These are phyloP conservation scores for Candolleomyces eurysporus DNA, from an alignment of 768 basidiomycete genomes.

Conservation along the genomic window DNA sequence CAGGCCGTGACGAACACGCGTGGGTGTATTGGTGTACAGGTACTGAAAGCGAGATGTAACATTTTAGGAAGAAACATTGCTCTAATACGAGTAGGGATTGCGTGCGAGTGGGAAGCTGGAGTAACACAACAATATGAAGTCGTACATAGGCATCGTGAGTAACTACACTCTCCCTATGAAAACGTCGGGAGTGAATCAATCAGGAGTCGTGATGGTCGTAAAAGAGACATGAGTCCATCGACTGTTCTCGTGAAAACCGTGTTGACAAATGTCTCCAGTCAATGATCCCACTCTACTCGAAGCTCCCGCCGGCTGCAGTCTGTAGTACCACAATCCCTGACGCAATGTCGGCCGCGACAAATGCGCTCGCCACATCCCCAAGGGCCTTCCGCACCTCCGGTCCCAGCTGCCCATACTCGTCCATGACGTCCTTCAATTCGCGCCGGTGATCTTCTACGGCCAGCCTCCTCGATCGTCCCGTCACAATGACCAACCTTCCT, in stretches of 20 bases:
- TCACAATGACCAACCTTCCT: conserved; percentile 56
- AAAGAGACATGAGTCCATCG: background rate
- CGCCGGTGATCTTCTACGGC: conserved; percentile 53
- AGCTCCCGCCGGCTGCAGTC: conserved; percentile 24
- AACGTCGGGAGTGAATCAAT: background rate
- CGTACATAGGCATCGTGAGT: too few relatives aligned
- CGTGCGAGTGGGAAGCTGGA: too few relatives aligned
- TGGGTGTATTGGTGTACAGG: too few relatives aligned
- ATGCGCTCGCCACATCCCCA: conserved; percentile 71
- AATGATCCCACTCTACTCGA: too few relatives aligned
- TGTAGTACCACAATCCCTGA: conserved; percentile 59
- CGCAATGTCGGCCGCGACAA: conserved; percentile 52
- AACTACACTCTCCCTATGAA: too few relatives aligned
- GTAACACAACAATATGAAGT: too few relatives aligned
- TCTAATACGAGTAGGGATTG: too few relatives aligned
- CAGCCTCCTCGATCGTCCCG: conserved; percentile 74
- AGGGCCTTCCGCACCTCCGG: conserved; percentile 67
- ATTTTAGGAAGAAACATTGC: too few relatives aligned
- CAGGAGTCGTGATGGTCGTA: background rate
- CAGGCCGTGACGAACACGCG: too few relatives aligned
- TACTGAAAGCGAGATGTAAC: too few relatives aligned
- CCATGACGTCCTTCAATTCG: conserved; percentile 55
- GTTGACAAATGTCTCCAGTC: too few relatives aligned
- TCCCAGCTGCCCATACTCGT: conserved; percentile 41
- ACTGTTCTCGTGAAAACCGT: too few relatives aligned